phyloP scores from a whole-genome alignment of 768 basidiomycete genomes.

The Naganishia vishniacii region DNA sequence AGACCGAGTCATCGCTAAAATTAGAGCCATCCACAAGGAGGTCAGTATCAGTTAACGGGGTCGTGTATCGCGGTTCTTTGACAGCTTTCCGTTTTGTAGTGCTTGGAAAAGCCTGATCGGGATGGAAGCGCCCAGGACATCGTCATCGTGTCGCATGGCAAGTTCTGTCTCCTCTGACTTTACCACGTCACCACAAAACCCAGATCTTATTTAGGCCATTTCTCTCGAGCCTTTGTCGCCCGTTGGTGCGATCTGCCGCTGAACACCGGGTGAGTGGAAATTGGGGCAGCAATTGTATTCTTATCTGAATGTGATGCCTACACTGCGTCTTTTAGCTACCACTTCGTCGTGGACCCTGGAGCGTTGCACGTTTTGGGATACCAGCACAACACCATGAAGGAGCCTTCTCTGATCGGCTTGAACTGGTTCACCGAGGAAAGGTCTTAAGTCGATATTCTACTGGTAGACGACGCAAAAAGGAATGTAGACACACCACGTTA shows the following conservation, averaged over 20 bases:
- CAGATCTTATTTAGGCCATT: slow-evolving; percentile 29
- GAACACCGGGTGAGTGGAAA: slow-evolving; percentile 29
- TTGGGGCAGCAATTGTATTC: no score
- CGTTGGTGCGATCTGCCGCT: slow-evolving; percentile 75
- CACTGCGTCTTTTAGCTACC: slow-evolving; percentile 48
- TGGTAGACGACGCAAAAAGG: no score
- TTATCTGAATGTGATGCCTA: neutral
- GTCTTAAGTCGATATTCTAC: neutral
- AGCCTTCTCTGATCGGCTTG: slow-evolving; percentile 55
- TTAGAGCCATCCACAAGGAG: slow-evolving; percentile 48
- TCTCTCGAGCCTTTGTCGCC: slow-evolving; percentile 65
- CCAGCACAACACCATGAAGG: slow-evolving; percentile 70
- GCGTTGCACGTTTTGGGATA: slow-evolving; percentile 74
- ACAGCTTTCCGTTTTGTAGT: slow-evolving; percentile 23
- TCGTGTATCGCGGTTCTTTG: neutral
- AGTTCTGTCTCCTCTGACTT: neutral
- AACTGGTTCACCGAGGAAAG: slow-evolving; percentile 48
- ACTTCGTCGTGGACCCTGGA: slow-evolving; percentile 79
- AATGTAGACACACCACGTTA: no score
- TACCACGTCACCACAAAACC: no score
- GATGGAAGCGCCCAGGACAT: slow-evolving; percentile 32
- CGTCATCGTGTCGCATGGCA: slow-evolving; percentile 76
- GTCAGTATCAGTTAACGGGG: slow-evolving; percentile 28
- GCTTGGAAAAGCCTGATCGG: slow-evolving; percentile 28
- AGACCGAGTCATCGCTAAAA: slow-evolving; percentile 68